Percentiles rank a stretch among this genome's conserved stretches.
Evolutionary conservation across 441 rosid genomes (phyloP).

Genomic region (Gossypium gossypioides): DNA sequence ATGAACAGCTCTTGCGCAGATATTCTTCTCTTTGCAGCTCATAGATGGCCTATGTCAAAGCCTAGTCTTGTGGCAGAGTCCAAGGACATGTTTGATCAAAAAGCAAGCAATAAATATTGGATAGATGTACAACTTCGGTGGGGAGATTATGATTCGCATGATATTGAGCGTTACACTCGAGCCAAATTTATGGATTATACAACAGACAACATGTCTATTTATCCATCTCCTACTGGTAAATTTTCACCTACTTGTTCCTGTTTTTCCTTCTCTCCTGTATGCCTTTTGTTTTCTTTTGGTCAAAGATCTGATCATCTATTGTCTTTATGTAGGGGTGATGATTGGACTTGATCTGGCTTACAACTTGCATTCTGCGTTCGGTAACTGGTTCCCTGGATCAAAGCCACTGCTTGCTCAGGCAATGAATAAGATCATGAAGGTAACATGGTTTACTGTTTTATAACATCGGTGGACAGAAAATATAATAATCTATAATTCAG

Average conservation of each 20-base stretch:
- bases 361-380: conserved; percentile 90
- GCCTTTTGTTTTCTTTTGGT: background rate
- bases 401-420: conserved; percentile 94
- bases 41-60: conserved; percentile 97
- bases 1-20: conserved; percentile 99
- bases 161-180: conserved; percentile 92
- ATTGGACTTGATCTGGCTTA: conserved; percentile 96
- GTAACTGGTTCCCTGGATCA: conserved; percentile 91
- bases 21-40: conserved; percentile 84
- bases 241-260: background rate
- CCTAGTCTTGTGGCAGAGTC: conserved; percentile 97
- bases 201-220: conserved; percentile 95
- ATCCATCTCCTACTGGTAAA: conserved; percentile 93
- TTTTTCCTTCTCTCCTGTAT: background rate
- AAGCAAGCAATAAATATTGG: conserved; percentile 94
- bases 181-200: conserved; percentile 99
- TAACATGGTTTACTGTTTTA: conserved; percentile 10
- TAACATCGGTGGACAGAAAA: background rate
- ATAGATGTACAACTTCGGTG: conserved; percentile 96
- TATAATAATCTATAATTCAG: background rate
- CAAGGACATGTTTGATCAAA: conserved; percentile 91
- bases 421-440: conserved; percentile 99
- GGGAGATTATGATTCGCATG: conserved; percentile 99
- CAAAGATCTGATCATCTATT: background rate
- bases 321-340: conserved; percentile 57